Base-by-base conservation (phyloP, 2,329 filamentous ascomycete species). In the Didymella pinodella region DNA sequence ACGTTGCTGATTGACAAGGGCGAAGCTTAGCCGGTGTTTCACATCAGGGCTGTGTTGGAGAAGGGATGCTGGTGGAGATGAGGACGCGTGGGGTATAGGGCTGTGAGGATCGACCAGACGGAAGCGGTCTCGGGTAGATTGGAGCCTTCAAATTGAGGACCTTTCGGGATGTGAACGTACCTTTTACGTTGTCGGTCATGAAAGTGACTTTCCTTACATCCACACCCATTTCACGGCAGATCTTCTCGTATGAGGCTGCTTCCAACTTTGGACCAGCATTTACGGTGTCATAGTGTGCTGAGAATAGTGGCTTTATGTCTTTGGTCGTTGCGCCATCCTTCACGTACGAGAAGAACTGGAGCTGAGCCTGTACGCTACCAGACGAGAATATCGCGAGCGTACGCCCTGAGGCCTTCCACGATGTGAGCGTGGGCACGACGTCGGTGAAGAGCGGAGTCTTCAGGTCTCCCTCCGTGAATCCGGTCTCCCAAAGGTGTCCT, bases 291-390 rank as follows among this genome's bases (percentile, higher is more conserved):
- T 92, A 94, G 57, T 77, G 73, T 2, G 68, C 72, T 18, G 66
- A 65, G 59, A 78, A 78, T 26, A 77, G 64, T 22, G 69, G 67
- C 51, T 74, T 77, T 34, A 78, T 66, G 48, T 79, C 76, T 59
- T 83, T 78, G 7, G 84, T 76, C 4, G 59, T 67, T 22, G 65
- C 52, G 29, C 72, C 72, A 45, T 72, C 66, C 50, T 71, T 54
- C 29, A 82, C 78, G 69, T 93, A 86, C 60, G 83, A 82, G 77
- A 94, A 94, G 63, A 94, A 84, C 61, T 94, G 81, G 78, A 92
- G 91, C 81, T 95, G 91, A 14, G 91, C 91, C 20, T 88, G 84
- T 6, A 94, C 89, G 22, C 90, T 93, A 31, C 91, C 91, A 12
- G 90, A 93, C 4, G 90, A 93, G 79, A 93, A 95, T 71, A 95